Evolutionary conservation across 2,329 filamentous ascomycete genomes (phyloP), one percentile per base, ranked within the genome.

Genomic region (Colletotrichum camelliae): DNA sequence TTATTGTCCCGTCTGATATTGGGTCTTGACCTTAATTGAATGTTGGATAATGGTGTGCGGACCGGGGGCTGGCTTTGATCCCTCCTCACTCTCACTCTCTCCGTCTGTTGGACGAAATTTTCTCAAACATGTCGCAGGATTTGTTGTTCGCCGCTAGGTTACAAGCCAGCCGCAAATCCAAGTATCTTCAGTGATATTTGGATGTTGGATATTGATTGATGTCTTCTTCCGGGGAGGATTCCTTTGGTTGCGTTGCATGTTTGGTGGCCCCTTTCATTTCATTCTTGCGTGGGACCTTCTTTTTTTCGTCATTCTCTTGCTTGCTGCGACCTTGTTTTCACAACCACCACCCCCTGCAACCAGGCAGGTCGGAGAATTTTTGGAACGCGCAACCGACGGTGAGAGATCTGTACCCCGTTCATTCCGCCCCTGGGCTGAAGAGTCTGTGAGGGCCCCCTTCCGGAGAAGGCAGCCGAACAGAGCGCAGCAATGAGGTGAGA

Each of bases 51-150:
- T 52, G 43, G 43, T 52, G 43, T 52, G n/a, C 43, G 43, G n/a
- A 52, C 43, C 43, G n/a, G 43, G 43, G 4, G 2, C 43, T 52
- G 43, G 43, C 43, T 33, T 31, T 33, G 29, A n/a, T n/a, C 18
- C 29, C 58, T 61, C 21, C 29, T 61, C 18, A 7, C 18, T 61
- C 29, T 33, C 29, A 27, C 24, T 61, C 10, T n/a, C 29, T 31
- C 27, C 18, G 24, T 33, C 35, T 33, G 61, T 39, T 64, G 35
- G 35, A 43, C 61, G 39, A 66, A 55, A 21, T 7, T 21, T 61
- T 48, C 68, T 74, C 68, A 67, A 72, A 74, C 72, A 67, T 71
- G 68, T 74, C 68, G 68, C 72, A 74, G 52, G 37, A 66, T 67
- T n/a, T 29, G 33, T 60, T 43, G 18, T 43, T 9, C 35, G 33